These are phyloP conservation scores for Anisodus acutangulus DNA, from an alignment of 257 asterid species.

Conservation along the genomic window DNA sequence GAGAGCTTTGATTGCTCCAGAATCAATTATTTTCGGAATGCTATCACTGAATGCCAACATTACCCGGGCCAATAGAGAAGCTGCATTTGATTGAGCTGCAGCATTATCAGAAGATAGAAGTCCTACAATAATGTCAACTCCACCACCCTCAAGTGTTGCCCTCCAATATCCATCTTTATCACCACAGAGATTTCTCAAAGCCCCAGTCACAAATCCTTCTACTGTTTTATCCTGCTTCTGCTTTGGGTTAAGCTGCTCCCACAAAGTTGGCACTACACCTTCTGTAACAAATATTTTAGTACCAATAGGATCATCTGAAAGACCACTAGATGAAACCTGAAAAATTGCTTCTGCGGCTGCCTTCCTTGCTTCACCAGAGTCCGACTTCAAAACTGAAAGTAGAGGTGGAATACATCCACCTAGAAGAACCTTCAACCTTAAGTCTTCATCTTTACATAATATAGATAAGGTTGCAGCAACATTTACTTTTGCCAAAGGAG, in stretches of 20 bases:
- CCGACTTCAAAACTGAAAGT: constrained; percentile 74
- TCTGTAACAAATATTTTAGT: constrained; percentile 81
- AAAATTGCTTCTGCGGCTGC: constrained; percentile 87
- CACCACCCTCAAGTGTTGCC: constrained; percentile 82
- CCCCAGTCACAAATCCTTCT: constrained; percentile 74
- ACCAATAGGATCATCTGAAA: constrained; percentile 81
- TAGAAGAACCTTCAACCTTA: constrained; percentile 78
- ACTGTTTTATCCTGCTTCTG: constrained; percentile 73
- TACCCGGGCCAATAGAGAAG: constrained; percentile 82
- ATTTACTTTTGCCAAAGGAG: constrained; percentile 65
- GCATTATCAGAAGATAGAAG: constrained; percentile 75
- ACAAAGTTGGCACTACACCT: constrained; percentile 77
- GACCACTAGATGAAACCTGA: constrained; percentile 71
- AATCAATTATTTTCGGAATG: constrained; percentile 62
- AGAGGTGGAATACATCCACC: constrained; percentile 94
- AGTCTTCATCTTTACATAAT: constrained; percentile 75
- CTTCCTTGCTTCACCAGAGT: constrained; percentile 69
- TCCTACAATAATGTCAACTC: constrained; percentile 70
- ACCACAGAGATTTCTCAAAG: constrained; percentile 87
- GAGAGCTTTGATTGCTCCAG: constrained; percentile 70
- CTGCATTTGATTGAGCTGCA: constrained; percentile 76
- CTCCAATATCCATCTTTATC: constrained; percentile 81
- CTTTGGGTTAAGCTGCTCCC: constrained; percentile 69
- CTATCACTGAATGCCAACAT: constrained; percentile 64
- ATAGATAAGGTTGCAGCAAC: constrained; percentile 72